These are phyloP conservation scores for Stylonectria norvegica DNA, from an alignment of 2,329 filamentous ascomycete genomes.

Conservation along the genomic window DNA sequence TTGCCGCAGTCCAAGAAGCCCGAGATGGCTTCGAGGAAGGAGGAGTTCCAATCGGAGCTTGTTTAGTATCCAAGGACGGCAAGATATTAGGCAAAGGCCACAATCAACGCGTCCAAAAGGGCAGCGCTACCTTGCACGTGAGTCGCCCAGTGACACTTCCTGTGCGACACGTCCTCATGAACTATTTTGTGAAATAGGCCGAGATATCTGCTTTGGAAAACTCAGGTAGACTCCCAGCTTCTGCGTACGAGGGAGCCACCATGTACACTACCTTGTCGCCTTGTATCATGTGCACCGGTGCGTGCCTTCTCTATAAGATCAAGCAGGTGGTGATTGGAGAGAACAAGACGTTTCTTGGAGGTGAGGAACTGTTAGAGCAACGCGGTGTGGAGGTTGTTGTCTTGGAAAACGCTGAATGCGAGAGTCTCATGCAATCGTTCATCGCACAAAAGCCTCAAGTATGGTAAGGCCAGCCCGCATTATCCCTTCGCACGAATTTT, in stretches of 20 bases:
- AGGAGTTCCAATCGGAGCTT: slow-evolving; percentile 42
- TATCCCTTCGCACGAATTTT: not conserved
- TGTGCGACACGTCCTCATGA: not conserved
- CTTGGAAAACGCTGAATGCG: slow-evolving; percentile 61
- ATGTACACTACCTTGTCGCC: slow-evolving; percentile 81
- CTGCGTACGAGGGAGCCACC: slow-evolving; percentile 63
- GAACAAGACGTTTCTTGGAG: slow-evolving; percentile 71
- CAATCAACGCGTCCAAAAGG: slow-evolving; percentile 72
- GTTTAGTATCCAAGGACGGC: slow-evolving; percentile 65
- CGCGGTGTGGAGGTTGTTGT: slow-evolving; percentile 72
- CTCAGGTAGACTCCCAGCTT: slow-evolving; percentile 67
- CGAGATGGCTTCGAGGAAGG: slow-evolving; percentile 2
- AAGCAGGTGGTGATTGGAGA: slow-evolving; percentile 73
- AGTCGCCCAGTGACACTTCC: slow-evolving; percentile 21
- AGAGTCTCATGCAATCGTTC: slow-evolving; percentile 67
- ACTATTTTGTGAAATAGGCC: slow-evolving; percentile 46
- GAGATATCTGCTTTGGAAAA: slow-evolving; percentile 75
- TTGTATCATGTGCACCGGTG: slow-evolving; percentile 79
- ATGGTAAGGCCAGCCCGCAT: slow-evolving; percentile 52
- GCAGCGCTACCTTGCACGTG: slow-evolving; percentile 69
- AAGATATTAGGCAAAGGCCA: slow-evolving; percentile 68
- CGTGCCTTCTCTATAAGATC: slow-evolving; percentile 73
- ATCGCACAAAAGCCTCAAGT: slow-evolving; percentile 68
- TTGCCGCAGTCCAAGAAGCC: slow-evolving; percentile 6
- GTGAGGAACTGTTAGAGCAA: slow-evolving; percentile 65